Conservation (phyloP, 352 stramenopile genomes). For the Blastocystis sp. region DNA sequence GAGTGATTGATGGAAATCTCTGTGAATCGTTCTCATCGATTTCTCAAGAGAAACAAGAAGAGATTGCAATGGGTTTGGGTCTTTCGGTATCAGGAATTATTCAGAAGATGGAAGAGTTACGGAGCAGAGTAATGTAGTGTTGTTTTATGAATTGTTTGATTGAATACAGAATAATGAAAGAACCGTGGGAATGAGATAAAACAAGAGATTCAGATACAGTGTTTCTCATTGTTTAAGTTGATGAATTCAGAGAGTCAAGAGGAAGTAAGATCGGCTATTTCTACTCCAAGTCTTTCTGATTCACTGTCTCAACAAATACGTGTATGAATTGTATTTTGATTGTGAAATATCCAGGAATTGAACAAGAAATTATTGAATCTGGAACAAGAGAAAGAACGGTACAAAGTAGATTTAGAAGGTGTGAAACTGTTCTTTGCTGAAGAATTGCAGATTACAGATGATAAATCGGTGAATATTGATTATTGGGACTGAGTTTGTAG, state of each 20-base stretch:
- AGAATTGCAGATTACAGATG: conserved; percentile 20
- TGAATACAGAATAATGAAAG: background rate
- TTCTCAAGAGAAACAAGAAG: conserved; percentile 83
- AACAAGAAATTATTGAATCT: conserved; percentile 18
- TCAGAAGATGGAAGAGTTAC: conserved; percentile 96
- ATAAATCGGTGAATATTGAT: background rate
- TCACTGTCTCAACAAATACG: conserved; percentile 3
- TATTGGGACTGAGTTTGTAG: background rate
- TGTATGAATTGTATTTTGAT: background rate
- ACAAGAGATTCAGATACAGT: background rate
- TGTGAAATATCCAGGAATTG: background rate
- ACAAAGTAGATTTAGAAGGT: background rate
- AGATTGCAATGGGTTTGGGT: conserved; percentile 87
- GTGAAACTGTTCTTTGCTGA: conserved; percentile 6
- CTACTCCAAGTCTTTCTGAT: background rate
- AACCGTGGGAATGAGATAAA: background rate
- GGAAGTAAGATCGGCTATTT: background rate
- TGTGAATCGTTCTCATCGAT: conserved; percentile 89
- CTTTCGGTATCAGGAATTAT: conserved; percentile 87
- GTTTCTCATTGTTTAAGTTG: background rate
- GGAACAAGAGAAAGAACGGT: conserved; percentile 29
- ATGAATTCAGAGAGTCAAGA: background rate
- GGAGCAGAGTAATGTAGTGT: conserved; percentile 85
- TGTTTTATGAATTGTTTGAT: background rate
- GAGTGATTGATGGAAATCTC: conserved; percentile 93